Evolutionary conservation across 768 basidiomycete genomes (phyloP).

Genomic region (Terana coerulea): DNA sequence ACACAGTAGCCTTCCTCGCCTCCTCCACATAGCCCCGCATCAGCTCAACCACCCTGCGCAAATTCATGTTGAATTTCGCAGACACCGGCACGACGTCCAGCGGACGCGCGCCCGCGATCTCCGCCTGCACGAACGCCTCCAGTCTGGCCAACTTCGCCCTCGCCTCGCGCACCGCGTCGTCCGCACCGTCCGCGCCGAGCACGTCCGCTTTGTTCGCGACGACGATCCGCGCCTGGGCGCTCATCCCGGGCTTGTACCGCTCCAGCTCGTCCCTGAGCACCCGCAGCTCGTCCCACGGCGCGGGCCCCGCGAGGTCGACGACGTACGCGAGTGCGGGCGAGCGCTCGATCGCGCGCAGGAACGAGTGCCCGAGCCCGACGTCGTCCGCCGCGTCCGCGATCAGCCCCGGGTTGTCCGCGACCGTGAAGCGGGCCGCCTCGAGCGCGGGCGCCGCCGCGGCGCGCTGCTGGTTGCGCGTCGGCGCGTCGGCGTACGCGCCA

Average conservation of each 20-base stretch:
- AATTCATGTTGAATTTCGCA: conserved; percentile 83
- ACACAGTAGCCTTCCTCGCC: too few relatives aligned
- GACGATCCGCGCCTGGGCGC: conserved; percentile 71
- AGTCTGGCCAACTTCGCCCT: conserved; percentile 52
- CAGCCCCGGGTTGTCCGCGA: conserved; percentile 96
- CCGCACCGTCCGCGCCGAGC: conserved; percentile 47
- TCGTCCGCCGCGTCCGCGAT: conserved; percentile 82
- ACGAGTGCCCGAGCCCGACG: conserved; percentile 90
- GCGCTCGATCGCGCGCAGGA: conserved; percentile 90
- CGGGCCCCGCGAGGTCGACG: conserved; percentile 74
- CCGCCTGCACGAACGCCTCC: conserved; percentile 50
- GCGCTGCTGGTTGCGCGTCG: conserved; percentile 45
- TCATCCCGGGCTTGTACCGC: conserved; percentile 76
- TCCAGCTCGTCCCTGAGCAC: conserved; percentile 82
- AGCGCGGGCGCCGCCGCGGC: conserved; percentile 14
- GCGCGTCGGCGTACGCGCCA: conserved; percentile 48
- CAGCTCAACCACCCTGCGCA: conserved; percentile 61
- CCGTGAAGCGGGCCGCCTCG: conserved; percentile 87
- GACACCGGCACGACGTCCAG: conserved; percentile 80
- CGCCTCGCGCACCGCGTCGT: conserved; percentile 48
- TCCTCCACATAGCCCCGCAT: conserved; percentile 66
- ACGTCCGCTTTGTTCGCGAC: conserved; percentile 95
- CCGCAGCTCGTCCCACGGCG: conserved; percentile 74
- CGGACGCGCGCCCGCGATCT: conserved; percentile 38
- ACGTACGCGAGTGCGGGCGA: conserved; percentile 89